phyloP scores from a whole-genome alignment of 305 asterid genomes.

The Rubia tinctorum region DNA sequence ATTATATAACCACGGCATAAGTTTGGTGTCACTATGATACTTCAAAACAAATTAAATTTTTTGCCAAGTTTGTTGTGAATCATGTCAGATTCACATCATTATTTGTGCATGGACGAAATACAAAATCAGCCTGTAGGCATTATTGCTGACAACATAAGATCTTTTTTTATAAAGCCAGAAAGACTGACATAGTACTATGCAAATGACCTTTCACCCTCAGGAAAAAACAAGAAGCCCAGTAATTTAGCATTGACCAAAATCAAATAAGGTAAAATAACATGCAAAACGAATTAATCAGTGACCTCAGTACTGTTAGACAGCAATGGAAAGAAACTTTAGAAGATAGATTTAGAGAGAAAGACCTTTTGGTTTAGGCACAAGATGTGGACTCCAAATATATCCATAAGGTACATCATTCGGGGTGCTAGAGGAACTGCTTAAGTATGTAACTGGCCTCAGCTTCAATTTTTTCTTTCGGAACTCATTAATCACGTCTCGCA shows the following conservation, averaged over 20 bases:
- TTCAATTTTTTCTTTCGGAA: conserved; percentile 77
- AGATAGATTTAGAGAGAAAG: conserved; percentile 11
- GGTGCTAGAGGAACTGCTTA: conserved; percentile 58
- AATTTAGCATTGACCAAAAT: neutral
- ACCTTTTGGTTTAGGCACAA: conserved; percentile 96
- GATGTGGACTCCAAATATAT: conserved; percentile 96
- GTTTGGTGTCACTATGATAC: neutral
- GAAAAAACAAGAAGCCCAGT: neutral
- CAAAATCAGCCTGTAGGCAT: neutral
- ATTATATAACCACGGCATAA: neutral
- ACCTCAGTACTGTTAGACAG: neutral
- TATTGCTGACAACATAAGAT: neutral
- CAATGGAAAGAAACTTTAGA: neutral
- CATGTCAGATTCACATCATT: neutral
- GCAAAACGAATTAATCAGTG: neutral
- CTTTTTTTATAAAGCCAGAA: neutral
- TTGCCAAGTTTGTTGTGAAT: neutral
- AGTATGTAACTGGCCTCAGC: conserved; percentile 74
- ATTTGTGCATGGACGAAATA: neutral
- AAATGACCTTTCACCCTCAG: neutral
- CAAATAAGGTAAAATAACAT: neutral
- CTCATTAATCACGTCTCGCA: conserved; percentile 87
- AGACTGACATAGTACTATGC: neutral
- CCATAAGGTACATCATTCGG: conserved; percentile 59
- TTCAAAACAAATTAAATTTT: neutral